Percentiles rank a stretch among this genome's conserved stretches.
Evolutionary conservation across 202 grass and related monocot genomes (phyloP).

Genomic region (Zoysia matrella): DNA sequence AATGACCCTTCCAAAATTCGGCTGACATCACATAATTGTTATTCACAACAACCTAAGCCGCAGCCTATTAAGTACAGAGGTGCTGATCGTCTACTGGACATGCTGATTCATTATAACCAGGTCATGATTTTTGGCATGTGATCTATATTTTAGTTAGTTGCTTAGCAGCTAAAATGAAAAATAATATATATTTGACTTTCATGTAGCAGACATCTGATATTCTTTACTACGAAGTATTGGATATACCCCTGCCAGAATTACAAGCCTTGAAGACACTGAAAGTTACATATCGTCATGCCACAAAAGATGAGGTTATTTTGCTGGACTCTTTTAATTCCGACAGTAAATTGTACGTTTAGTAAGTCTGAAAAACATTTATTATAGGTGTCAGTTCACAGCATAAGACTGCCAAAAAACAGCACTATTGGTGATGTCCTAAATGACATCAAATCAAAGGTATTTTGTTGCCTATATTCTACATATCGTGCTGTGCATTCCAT

Average conservation of each 20-base stretch:
- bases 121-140: conserved; percentile 45
- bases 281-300: conserved; percentile 92
- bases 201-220: conserved; percentile 91
- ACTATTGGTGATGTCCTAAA: conserved; percentile 92
- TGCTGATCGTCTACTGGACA: conserved; percentile 83
- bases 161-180: conserved; percentile 9
- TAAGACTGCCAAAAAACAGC: conserved; percentile 39
- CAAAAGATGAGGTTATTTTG: conserved; percentile 84
- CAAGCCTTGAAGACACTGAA: conserved; percentile 97
- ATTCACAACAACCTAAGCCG: conserved; percentile 62
- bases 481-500: neutral
- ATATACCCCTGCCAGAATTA: conserved; percentile 97
- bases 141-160: conserved; percentile 22
- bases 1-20: conserved; percentile 97
- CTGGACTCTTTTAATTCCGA: neutral
- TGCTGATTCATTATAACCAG: conserved; percentile 99
- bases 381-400: conserved; percentile 88
- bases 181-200: conserved; percentile 42
- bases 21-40: conserved; percentile 80
- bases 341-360: neutral
- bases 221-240: conserved; percentile 97
- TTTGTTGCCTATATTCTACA: conserved; percentile 22
- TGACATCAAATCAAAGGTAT: conserved; percentile 92
- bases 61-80: conserved; percentile 97
- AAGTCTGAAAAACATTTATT: conserved; percentile 42